Evolutionary conservation across 169 alveolate species (phyloP), one percentile per base, ranked within the genome.

Genomic region (Eimeria maxima): DNA sequence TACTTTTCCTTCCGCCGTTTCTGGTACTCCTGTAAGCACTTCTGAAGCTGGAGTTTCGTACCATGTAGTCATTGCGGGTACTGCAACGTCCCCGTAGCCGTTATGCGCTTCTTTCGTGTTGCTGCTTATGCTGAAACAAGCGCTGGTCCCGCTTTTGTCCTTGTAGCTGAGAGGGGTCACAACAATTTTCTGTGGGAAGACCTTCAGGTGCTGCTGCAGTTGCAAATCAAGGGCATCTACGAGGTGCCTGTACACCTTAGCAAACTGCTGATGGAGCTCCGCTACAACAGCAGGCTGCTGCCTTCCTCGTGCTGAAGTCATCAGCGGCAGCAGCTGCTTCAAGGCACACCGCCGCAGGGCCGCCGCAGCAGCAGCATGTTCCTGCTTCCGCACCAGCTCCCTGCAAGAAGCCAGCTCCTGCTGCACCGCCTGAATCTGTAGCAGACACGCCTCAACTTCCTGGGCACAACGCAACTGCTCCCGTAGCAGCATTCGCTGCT

Each of bases 241-340:
- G 22, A 78, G 89, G 22, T 47, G 89, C 8, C 38, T 45, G 89
- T 78, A 47, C 89, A 78, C 89, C 69, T 78, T 69, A 47, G 38
- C 67, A 53, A 78, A 78, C 67, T 78, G 89, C 89, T 78, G 89
- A 44, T 45, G 89, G 44, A 78, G 67, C 89, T 78, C 65, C 38
- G 44, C 22, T 13, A 78, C 55, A 45, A 53, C 69, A n/a, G 89
- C 65, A 24, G 67, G 89, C 89, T 29, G 69, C 69, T 78, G 60
- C 65, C 44, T 38, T 45, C 67, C 89, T 53, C 38, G 1, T 45
- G 89, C 45, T 4, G 89, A 65, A 18, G 45, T 53, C 13, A 78
- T 65, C 69, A 78, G 89, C 44, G 89, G 89, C 67, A 78, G 42
- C 60, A 78, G 69, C 69, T 10, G 89, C 67, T 29, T 47, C 60